These are phyloP conservation scores for Glaciozyma antarctica DNA, from an alignment of 768 basidiomycete genomes.

Conservation along the genomic window DNA sequence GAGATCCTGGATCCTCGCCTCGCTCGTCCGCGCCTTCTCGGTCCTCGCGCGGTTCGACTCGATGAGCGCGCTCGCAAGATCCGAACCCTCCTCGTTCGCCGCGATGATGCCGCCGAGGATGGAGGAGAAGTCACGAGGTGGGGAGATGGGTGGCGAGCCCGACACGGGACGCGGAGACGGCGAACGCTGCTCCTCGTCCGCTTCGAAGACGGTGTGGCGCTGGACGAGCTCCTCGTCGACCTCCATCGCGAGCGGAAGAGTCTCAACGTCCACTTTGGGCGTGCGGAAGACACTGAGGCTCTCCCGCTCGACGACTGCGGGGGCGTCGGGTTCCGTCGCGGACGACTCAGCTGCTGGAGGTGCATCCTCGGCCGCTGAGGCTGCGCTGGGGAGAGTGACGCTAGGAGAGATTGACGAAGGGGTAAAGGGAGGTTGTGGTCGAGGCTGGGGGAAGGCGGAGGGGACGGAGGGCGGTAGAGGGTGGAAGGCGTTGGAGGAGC, in stretches of 20 bases:
- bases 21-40: neutral
- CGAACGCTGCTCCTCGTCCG: neutral
- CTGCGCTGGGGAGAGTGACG: neutral
- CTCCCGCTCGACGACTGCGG: too few relatives aligned
- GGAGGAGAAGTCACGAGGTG: neutral
- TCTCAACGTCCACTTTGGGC: too few relatives aligned
- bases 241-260: neutral
- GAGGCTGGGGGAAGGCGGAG: neutral
- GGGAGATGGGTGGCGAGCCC: neutral
- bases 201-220: neutral
- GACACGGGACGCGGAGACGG: neutral
- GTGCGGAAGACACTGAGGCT: too few relatives aligned
- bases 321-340: too few relatives aligned
- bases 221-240: neutral
- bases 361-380: too few relatives aligned
- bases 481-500: neutral
- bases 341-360: too few relatives aligned
- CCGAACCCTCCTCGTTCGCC: neutral
- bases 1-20: neutral
- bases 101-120: slow-evolving; percentile 4
- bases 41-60: neutral
- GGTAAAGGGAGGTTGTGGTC: neutral
- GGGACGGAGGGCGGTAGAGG: neutral
- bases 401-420: neutral
- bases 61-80: neutral